Conservation (phyloP, 2,329 filamentous ascomycete species). For the Paecilomyces formosus region DNA sequence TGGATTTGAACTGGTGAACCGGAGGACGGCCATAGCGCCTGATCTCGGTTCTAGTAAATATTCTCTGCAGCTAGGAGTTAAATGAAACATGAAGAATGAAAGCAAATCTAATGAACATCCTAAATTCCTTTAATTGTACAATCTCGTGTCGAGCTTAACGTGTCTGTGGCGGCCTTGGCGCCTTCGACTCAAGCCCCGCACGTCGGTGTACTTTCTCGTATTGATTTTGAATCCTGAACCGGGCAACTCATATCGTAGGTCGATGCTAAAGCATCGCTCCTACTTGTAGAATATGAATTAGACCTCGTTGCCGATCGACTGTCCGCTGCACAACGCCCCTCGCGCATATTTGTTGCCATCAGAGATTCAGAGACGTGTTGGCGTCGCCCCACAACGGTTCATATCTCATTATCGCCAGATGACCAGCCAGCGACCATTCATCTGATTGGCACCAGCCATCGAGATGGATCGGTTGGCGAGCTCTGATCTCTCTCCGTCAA, state of each 20-base stretch:
- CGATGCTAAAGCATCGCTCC: too few relatives aligned
- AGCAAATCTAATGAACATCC: background rate
- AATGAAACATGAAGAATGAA: background rate
- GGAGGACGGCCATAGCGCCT: too few relatives aligned
- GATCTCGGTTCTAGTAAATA: background rate
- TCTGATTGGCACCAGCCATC: background rate
- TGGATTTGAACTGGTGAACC: too few relatives aligned
- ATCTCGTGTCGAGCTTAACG: background rate
- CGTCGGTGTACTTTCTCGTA: background rate
- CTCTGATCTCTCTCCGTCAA: background rate
- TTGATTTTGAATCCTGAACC: background rate
- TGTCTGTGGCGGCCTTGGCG: background rate
- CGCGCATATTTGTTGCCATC: conserved; percentile 3
- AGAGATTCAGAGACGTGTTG: conserved; percentile 5
- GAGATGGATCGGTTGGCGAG: background rate
- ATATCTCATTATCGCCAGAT: background rate
- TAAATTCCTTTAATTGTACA: background rate
- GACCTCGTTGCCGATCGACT: too few relatives aligned
- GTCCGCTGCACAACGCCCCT: background rate
- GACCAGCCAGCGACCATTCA: background rate
- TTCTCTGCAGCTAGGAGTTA: background rate
- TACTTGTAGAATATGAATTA: too few relatives aligned
- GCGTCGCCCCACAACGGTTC: background rate
- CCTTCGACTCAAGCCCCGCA: background rate
- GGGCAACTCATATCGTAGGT: background rate